Percentiles rank a stretch among this genome's conserved stretches.
phyloP scores from a whole-genome alignment of 106 monocot species.

The Dioscorea alata region DNA sequence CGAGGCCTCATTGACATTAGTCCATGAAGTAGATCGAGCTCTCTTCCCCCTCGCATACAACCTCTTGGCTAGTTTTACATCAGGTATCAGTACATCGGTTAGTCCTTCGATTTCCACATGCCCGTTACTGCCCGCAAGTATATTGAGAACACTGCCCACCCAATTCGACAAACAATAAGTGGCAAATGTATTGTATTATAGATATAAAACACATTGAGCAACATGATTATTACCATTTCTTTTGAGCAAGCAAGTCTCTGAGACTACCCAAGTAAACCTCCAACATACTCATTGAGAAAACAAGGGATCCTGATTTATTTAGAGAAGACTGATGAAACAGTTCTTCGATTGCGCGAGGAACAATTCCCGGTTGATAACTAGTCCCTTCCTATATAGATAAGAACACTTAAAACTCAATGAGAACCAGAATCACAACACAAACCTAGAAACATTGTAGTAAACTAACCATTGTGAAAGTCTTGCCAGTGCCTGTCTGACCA shows the following conservation, averaged over 20 bases:
- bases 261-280: conserved; percentile 83
- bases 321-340: conserved; percentile 44
- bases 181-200: not conserved
- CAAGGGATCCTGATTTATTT: conserved; percentile 25
- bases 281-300: conserved; percentile 74
- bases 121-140: conserved; percentile 39
- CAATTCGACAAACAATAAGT: not conserved
- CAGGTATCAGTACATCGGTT: conserved; percentile 32
- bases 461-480: conserved; percentile 81
- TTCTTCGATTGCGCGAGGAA: conserved; percentile 67
- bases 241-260: conserved; percentile 50
- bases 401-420: conserved; percentile 4
- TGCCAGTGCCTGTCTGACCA: conserved; percentile 88
- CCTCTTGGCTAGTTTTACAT: conserved; percentile 43
- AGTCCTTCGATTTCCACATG: conserved; percentile 66
- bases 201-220: not conserved
- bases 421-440: not conserved
- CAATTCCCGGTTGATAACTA: conserved; percentile 45
- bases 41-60: conserved; percentile 56
- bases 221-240: conserved; percentile 23
- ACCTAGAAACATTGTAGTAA: not conserved
- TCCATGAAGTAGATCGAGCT: conserved; percentile 73
- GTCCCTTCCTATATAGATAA: conserved; percentile 55
- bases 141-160: conserved; percentile 36
- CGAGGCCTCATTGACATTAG: conserved; percentile 74